phyloP scores from a whole-genome alignment of 345 rosid genomes.

The Nephelium lappaceum region DNA sequence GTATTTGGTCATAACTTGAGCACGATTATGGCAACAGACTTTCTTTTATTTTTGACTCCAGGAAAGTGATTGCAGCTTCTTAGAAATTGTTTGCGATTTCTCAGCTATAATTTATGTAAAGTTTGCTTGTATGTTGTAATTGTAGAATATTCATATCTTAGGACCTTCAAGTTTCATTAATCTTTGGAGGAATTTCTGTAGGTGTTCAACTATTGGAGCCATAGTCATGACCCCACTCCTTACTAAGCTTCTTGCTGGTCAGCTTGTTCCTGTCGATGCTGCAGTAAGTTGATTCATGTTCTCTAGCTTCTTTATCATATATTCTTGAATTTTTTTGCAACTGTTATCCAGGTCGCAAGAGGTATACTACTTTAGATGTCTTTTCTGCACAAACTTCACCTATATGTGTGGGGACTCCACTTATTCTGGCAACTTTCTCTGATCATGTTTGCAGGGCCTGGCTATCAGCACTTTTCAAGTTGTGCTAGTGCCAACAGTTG shows the following conservation, averaged over 20 bases:
- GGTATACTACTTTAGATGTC: background rate
- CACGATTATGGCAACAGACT: background rate
- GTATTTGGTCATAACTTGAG: conserved; percentile 7
- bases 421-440: conserved; percentile 12
- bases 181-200: conserved; percentile 29
- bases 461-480: conserved; percentile 98
- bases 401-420: background rate
- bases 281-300: conserved; percentile 52
- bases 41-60: background rate
- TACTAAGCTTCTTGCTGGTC: conserved; percentile 98
- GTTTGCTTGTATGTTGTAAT: background rate
- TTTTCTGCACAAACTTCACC: background rate
- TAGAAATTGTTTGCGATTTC: background rate
- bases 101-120: background rate
- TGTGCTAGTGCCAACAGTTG: conserved; percentile 80
- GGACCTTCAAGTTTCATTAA: conserved; percentile 17
- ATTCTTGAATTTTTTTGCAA: background rate
- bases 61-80: conserved; percentile 5
- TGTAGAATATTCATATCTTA: background rate
- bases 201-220: conserved; percentile 98
- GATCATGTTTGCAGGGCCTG: conserved; percentile 62
- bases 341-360: background rate
- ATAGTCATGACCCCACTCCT: conserved; percentile 98
- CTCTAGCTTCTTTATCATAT: background rate
- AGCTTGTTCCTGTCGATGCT: conserved; percentile 99